Conservation (phyloP, 2,329 filamentous ascomycete species). For the Epichloe typhina region DNA sequence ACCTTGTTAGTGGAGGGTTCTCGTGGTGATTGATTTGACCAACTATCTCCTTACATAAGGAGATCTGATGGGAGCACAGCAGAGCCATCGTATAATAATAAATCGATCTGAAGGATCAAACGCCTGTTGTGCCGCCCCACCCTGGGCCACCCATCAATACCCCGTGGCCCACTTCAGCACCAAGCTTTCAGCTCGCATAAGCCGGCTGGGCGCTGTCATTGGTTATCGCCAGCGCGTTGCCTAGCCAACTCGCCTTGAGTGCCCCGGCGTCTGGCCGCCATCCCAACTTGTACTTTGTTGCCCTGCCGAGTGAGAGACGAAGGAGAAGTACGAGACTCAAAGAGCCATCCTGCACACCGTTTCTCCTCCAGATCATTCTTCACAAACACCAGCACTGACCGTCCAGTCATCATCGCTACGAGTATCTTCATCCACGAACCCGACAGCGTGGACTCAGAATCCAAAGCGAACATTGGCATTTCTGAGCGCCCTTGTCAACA, state of each 20-base stretch:
- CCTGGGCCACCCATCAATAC: not conserved
- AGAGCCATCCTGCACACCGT: not conserved
- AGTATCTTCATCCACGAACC: slow-evolving; percentile 1
- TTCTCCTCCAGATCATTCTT: not conserved
- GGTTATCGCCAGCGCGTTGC: slow-evolving; percentile 14
- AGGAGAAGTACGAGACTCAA: slow-evolving; percentile 1
- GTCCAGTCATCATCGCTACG: not conserved
- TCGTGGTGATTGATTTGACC: too few relatives aligned
- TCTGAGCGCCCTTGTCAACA: not conserved
- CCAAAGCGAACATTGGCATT: not conserved
- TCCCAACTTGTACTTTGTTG: slow-evolving; percentile 8
- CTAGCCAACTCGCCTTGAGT: slow-evolving; percentile 17
- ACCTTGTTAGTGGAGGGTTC: too few relatives aligned
- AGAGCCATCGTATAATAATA: too few relatives aligned
- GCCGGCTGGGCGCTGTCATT: not conserved
- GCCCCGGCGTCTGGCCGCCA: slow-evolving; percentile 6
- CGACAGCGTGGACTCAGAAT: not conserved
- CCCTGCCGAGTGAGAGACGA: slow-evolving; percentile 1
- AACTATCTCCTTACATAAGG: too few relatives aligned
- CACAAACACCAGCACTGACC: not conserved
- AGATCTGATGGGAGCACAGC: too few relatives aligned
- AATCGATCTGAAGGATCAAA: too few relatives aligned
- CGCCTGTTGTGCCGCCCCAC: too few relatives aligned
- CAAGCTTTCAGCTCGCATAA: not conserved
- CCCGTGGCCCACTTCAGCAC: not conserved